Evolutionary conservation across 1,284 basidiomycete species (phyloP), one percentile per base, ranked within the genome.

Genomic region (Nidula niveotomentosa): DNA sequence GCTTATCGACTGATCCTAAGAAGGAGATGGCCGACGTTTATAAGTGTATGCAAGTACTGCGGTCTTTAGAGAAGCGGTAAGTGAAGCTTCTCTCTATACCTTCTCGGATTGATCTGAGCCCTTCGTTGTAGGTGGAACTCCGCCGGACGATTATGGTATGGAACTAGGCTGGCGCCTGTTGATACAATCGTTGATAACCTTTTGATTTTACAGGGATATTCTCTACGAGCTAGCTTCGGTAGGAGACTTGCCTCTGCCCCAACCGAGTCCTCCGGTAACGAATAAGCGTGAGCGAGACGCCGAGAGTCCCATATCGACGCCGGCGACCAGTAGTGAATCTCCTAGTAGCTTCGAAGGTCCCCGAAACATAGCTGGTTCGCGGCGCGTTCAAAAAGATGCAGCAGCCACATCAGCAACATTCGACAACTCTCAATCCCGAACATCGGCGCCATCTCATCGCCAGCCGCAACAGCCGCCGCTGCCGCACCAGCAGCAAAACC

Each of bases 1-100:
- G 84, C 1, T 68, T 80, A 17, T 71, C 74, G 9, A 73, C 71
- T 1, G 84, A 89, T 56, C 74, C 81, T 8, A 77, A 78, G 50
- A 81, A 82, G 59, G 84, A 89, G 61, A 82, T 90, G 76, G 74
- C 74, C 47, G 89, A 92, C 61, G 86, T 93, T 33, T 76, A 85
- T 58, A 85, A 84, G 61, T 90, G 89, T 62, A 83, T 91, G 74
- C 73, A 79, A 35, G 81, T 82, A 15, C 69, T 90, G 33, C 76
- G 78, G 51, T 65, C 68, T 10, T 74, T 78, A 45, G 88, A 90
- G 63, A 66, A 74, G 18, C 71, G 76, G 64, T 86, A 47, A 47
- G 45, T 12, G 18, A 12, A n/a, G 17, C 18, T 15, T 15, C 13
- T 12, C 18, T 10, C 18, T 13, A 15, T 45, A 23, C 43, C 17